Conservation (phyloP, 805 yeast species). For the Ogataea trehalophila region DNA sequence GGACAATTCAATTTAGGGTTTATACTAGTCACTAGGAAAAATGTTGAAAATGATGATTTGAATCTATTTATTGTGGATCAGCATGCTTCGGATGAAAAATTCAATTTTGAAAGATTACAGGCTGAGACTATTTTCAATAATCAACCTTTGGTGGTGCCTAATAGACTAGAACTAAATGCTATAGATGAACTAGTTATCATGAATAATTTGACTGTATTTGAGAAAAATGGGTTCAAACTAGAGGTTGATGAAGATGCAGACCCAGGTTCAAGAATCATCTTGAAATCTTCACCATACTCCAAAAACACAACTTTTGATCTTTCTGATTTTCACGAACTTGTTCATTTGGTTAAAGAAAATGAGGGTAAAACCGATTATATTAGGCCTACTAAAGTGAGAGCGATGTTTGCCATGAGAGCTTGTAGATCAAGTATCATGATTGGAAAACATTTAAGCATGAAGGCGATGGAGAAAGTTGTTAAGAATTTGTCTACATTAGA, state of each 20-base stretch:
- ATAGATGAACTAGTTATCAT: conserved; percentile 72
- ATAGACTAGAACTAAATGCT: conserved; percentile 57
- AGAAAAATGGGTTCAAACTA: conserved; percentile 73
- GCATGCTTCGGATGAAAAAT: conserved; percentile 97
- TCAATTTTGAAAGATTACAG: conserved; percentile 73
- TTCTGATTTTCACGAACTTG: conserved; percentile 71
- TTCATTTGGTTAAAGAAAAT: conserved; percentile 58
- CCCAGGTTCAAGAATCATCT: conserved; percentile 52
- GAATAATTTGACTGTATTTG: conserved; percentile 54
- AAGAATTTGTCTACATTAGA: conserved; percentile 63
- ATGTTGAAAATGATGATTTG: conserved; percentile 26
- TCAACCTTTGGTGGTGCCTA: conserved; percentile 67
- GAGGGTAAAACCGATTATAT: conserved; percentile 37
- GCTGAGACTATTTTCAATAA: conserved; percentile 50
- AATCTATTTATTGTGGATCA: conserved; percentile 90
- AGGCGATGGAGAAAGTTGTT: conserved; percentile 67
- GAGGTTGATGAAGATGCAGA: conserved; percentile 41
- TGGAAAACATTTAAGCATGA: conserved; percentile 60
- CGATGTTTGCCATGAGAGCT: conserved; percentile 92
- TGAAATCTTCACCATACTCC: conserved; percentile 69
- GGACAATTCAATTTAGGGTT: conserved; percentile 98
- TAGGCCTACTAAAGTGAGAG: conserved; percentile 71
- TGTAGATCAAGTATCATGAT: conserved; percentile 94
- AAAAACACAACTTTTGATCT: conserved; percentile 62
- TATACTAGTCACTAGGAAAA: conserved; percentile 62